Evolutionary conservation across 1,139 yeast genomes (phyloP).

Genomic region (Protomyces macrosporus): DNA sequence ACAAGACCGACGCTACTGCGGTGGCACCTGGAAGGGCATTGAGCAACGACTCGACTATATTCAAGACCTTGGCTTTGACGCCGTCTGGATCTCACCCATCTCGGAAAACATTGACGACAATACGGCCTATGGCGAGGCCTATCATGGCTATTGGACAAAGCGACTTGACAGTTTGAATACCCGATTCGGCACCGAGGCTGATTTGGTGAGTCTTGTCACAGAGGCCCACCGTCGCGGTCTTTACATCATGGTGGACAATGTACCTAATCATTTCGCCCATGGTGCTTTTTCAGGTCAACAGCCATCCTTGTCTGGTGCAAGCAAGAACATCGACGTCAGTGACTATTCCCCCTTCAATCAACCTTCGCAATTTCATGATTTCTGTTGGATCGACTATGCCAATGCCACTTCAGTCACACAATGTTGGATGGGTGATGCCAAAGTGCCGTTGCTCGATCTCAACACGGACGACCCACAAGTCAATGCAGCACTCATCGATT

Average conservation of each 20-base stretch:
- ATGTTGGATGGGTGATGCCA: constrained; percentile 24
- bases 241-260: constrained; percentile 25
- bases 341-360: constrained; percentile 7
- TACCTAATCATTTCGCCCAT: constrained; percentile 22
- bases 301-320: neutral
- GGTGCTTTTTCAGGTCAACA: neutral
- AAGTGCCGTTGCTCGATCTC: constrained; percentile 18
- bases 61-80: constrained; percentile 27
- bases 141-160: constrained; percentile 27
- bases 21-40: constrained; percentile 28
- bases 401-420: constrained; percentile 13
- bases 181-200: constrained; percentile 23
- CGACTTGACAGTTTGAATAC: constrained; percentile 9
- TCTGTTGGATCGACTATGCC: constrained; percentile 12
- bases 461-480: constrained; percentile 1
- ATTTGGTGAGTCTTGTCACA: constrained; percentile 5
- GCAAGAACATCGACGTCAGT: neutral
- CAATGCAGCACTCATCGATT: neutral
- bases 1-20: constrained; percentile 7
- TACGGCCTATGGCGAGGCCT: constrained; percentile 16
- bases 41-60: constrained; percentile 19
- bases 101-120: constrained; percentile 21
- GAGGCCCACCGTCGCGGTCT: constrained; percentile 21
- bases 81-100: constrained; percentile 28
- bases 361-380: constrained; percentile 2